phyloP scores from a whole-genome alignment of 1,139 yeast species.

The Sugiyamaella grinbergsii region DNA sequence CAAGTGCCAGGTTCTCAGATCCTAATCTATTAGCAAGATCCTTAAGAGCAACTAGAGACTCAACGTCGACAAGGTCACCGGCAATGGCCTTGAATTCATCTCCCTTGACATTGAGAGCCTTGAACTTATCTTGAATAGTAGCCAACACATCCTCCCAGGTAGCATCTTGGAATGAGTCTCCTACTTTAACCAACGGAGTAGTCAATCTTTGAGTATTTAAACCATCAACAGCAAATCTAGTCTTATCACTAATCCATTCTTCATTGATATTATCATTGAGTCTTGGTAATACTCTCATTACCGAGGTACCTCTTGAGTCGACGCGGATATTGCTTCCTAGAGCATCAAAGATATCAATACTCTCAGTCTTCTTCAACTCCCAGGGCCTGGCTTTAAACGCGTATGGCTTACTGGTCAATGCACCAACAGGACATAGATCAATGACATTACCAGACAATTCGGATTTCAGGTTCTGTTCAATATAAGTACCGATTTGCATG shows the following conservation, averaged over 20 bases:
- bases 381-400: conserved; percentile 92
- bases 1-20: conserved; percentile 80
- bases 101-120: conserved; percentile 59
- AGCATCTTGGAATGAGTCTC: conserved; percentile 69
- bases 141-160: conserved; percentile 89
- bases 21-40: conserved; percentile 77
- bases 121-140: conserved; percentile 65
- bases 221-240: conserved; percentile 85
- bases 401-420: conserved; percentile 85
- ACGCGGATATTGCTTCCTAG: conserved; percentile 82
- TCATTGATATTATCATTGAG: conserved; percentile 85
- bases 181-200: conserved; percentile 73
- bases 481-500: conserved; percentile 88
- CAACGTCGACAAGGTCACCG: conserved; percentile 83
- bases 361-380: conserved; percentile 89
- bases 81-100: conserved; percentile 80
- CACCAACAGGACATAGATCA: conserved; percentile 92
- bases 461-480: conserved; percentile 80
- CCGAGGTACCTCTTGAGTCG: conserved; percentile 86
- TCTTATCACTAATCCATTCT: conserved; percentile 90
- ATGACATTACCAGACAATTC: conserved; percentile 87
- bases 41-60: conserved; percentile 77
- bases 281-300: conserved; percentile 85
- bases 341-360: conserved; percentile 84
- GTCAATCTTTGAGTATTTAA: conserved; percentile 85